Conservation (phyloP, 306 rosid species). For the Gillenia trifoliata region DNA sequence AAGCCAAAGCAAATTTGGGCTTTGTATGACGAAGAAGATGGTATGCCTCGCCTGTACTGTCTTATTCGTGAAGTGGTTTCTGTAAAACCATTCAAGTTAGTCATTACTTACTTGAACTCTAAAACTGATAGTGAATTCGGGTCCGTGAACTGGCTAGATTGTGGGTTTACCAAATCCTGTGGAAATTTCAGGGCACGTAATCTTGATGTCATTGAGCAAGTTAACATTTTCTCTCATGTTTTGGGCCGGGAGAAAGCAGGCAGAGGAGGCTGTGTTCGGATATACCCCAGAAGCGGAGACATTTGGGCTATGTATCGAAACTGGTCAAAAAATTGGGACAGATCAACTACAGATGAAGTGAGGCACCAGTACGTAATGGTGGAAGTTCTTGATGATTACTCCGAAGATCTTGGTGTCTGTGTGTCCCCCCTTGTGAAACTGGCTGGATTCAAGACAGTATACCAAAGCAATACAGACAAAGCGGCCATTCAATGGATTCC, state of each 20-base stretch:
- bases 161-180: conserved; percentile 93
- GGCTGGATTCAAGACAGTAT: conserved; percentile 85
- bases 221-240: conserved; percentile 88
- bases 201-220: conserved; percentile 80
- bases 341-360: conserved; percentile 80
- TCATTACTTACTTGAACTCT: conserved; percentile 77
- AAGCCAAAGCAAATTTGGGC: conserved; percentile 99
- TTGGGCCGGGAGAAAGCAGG: conserved; percentile 71
- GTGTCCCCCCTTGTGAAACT: conserved; percentile 77
- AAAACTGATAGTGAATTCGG: conserved; percentile 92
- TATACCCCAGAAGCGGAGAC: conserved; percentile 83
- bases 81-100: conserved; percentile 76
- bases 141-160: conserved; percentile 70
- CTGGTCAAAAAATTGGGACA: conserved; percentile 82
- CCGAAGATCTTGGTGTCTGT: conserved; percentile 87
- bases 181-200: conserved; percentile 86
- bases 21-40: conserved; percentile 94
- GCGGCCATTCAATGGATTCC: conserved; percentile 76
- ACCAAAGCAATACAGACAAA: conserved; percentile 57
- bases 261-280: conserved; percentile 86
- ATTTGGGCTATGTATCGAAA: conserved; percentile 90
- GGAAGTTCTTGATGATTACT: conserved; percentile 86
- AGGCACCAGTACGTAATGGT: conserved; percentile 96
- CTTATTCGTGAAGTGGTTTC: conserved; percentile 86
- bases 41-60: conserved; percentile 99